These are phyloP conservation scores for Thermomucor indicae-seudaticae DNA, from an alignment of 371 early-diverging fungal genomes.

Conservation along the genomic window DNA sequence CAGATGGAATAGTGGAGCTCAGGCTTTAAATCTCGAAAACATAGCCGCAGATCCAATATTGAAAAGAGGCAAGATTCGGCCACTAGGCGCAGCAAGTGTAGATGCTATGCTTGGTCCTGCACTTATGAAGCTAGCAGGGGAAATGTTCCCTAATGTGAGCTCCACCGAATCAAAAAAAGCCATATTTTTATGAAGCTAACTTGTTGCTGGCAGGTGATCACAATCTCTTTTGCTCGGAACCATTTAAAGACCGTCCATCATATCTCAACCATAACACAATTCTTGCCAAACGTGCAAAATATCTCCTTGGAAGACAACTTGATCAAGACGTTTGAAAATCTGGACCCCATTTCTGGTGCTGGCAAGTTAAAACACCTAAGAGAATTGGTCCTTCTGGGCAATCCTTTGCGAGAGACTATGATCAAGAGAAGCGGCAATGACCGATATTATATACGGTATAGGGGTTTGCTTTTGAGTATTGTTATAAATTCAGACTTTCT, in stretches of 20 bases:
- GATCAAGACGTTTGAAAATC: conserved; percentile 36
- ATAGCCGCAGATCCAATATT: conserved; percentile 51
- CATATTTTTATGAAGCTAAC: neutral
- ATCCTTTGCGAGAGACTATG: conserved; percentile 47
- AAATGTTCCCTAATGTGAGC: conserved; percentile 46
- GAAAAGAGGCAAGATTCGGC: conserved; percentile 36
- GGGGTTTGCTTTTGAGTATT: neutral
- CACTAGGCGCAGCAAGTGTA: conserved; percentile 35
- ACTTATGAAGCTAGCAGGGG: conserved; percentile 59
- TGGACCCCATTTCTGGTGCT: conserved; percentile 50
- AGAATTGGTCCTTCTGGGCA: conserved; percentile 49
- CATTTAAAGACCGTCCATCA: conserved; percentile 41
- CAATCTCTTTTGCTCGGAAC: conserved; percentile 51
- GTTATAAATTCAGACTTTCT: neutral
- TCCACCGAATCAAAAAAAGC: too few species aligned
- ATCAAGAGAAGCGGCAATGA: conserved; percentile 45
- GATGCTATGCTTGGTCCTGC: conserved; percentile 55
- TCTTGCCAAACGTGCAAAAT: conserved; percentile 50
- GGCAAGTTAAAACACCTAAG: conserved; percentile 44
- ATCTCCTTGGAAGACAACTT: conserved; percentile 53
- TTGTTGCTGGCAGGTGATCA: conserved; percentile 20
- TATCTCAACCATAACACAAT: conserved; percentile 50
- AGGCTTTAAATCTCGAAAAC: conserved; percentile 47
- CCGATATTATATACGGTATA: conserved; percentile 25
- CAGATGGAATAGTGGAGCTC: conserved; percentile 39